Conservation (phyloP, 2,329 filamentous ascomycete species). For the Penicillium freii region DNA sequence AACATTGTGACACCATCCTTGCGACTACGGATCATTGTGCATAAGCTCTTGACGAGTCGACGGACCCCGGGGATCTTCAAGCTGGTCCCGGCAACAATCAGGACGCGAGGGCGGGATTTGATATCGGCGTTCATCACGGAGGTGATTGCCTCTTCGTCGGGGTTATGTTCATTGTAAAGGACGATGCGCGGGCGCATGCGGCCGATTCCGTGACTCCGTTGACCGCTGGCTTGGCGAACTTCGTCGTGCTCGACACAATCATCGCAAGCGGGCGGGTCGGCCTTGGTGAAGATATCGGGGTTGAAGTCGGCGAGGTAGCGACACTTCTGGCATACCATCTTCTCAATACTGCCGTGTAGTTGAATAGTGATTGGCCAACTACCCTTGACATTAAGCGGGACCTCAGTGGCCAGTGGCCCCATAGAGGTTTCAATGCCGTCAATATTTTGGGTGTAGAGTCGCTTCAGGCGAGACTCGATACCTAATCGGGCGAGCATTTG, state of each 20-base stretch:
- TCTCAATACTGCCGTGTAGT: conserved; percentile 86
- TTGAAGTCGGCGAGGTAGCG: conserved; percentile 73
- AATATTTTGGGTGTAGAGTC: conserved; percentile 95
- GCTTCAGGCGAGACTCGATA: conserved; percentile 78
- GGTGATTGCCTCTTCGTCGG: conserved; percentile 93
- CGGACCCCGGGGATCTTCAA: conserved; percentile 92
- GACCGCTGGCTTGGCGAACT: conserved; percentile 74
- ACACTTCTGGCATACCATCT: conserved; percentile 98
- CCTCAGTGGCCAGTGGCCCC: conserved; percentile 71
- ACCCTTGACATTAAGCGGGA: conserved; percentile 78
- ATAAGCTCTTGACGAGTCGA: conserved; percentile 86
- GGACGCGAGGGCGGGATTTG: conserved; percentile 79
- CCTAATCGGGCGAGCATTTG: conserved; percentile 88
- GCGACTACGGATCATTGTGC: conserved; percentile 76
- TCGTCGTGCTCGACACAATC: conserved; percentile 72
- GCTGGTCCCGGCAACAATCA: conserved; percentile 93
- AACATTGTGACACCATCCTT: conserved; percentile 80
- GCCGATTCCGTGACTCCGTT: conserved; percentile 90
- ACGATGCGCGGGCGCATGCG: conserved; percentile 89
- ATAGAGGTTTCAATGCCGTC: conserved; percentile 89
- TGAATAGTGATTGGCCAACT: conserved; percentile 94
- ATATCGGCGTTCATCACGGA: conserved; percentile 84
- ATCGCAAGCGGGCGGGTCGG: conserved; percentile 75
- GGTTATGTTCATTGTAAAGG: conserved; percentile 95
- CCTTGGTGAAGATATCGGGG: conserved; percentile 75